Evolutionary conservation across 2,329 filamentous ascomycete species (phyloP), one percentile per base, ranked within the genome.

Genomic region (Talaromyces atroroseus): DNA sequence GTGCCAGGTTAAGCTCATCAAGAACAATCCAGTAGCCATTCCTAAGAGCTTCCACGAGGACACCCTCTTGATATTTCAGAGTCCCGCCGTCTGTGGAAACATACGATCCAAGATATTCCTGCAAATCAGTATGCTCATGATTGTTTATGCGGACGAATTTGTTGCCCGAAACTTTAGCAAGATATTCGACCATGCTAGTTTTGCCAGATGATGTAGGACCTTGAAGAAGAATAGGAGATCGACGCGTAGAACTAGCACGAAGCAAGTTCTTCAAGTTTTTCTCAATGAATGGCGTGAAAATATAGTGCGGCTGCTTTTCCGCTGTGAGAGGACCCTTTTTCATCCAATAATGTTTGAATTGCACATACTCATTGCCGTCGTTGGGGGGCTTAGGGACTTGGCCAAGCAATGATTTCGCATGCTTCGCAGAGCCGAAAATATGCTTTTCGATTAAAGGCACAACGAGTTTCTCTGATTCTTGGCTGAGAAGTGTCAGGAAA

Each of bases 91-190:
- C 75, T 23, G 87, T 89, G 2, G 94, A 96, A 1, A 96, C 79
- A 64, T 99, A 99, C 0, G 91, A 95, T 18, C 94, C 94, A 5
- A 99, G 77, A 66, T 99, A 99, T 69, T 99, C 95, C 71, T 99
- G 94, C 38, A 99, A 78, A 71, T 99, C 94, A 0, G 94, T 99
- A 67, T 99, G 94, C 68, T 99, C 95, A 72, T 99, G 94, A 64
- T 99, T 99, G 75, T 99, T 99, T 78, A 99, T 99, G 59, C 94
- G 85, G 45, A 99, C 91, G 68, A 97, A 99, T 67, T 89, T 94
- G 70, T 99, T 96, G 3, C 95, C 94, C 29, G 91, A 97, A 55
- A 89, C 88, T 66, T 95, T 94, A n/a, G 95, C 92, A 38, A 99
- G 81, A 69, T 96, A 96, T 72, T 97, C 92, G 44, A 99, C 95